Percentiles rank a stretch among this genome's conserved stretches.
Evolutionary conservation across 2,329 filamentous ascomycete genomes (phyloP).

Genomic region (Fusarium illudens): DNA sequence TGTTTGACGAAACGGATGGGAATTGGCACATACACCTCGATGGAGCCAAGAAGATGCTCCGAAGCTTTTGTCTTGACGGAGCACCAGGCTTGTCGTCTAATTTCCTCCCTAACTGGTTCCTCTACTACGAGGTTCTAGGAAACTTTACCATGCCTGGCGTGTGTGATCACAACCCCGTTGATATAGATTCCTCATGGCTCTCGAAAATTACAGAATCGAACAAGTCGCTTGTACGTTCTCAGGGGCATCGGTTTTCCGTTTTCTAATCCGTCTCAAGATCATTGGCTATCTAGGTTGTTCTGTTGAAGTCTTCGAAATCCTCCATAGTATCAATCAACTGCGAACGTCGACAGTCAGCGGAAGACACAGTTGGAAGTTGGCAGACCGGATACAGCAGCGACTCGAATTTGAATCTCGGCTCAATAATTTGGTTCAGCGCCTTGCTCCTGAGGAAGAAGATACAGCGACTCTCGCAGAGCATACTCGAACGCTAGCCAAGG

Average conservation of each 20-base stretch:
- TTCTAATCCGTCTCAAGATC: not conserved
- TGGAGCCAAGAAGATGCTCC: constrained; percentile 5
- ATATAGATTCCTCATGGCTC: not conserved
- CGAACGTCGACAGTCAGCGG: not conserved
- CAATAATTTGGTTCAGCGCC: not conserved
- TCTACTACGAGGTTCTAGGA: constrained; percentile 11
- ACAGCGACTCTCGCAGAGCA: not conserved
- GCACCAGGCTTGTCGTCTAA: not conserved
- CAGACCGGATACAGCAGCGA: not conserved
- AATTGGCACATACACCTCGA: constrained; percentile 8
- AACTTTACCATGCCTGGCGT: not conserved
- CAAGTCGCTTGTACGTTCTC: not conserved
- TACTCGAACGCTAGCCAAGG: constrained; percentile 45
- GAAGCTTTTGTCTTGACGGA: not conserved
- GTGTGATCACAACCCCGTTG: not conserved
- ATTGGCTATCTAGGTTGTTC: constrained; percentile 1
- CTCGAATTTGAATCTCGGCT: not conserved
- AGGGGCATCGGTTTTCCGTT: not conserved
- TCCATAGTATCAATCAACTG: constrained; percentile 1
- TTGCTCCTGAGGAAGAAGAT: not conserved
- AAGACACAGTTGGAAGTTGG: not conserved
- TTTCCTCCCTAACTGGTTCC: constrained; percentile 7
- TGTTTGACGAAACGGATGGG: constrained; percentile 3
- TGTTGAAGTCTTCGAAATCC: not conserved
- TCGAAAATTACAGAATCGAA: not conserved